Evolutionary conservation across 148 eudicot species (phyloP).

Genomic region (Silene conica): DNA sequence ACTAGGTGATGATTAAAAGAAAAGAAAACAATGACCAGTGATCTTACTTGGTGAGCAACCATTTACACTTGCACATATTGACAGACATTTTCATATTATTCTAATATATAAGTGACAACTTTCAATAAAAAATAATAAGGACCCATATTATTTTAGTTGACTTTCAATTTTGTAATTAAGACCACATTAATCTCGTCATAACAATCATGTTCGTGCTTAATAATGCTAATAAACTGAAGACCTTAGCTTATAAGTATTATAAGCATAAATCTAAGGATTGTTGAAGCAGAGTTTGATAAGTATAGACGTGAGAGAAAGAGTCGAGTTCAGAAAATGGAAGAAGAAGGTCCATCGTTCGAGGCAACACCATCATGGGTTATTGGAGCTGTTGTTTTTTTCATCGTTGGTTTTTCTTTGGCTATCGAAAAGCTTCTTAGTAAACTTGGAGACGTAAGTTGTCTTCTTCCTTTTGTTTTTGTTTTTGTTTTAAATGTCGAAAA

Average conservation of each 20-base stretch:
- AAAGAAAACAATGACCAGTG: not conserved
- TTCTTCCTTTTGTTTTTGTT: not conserved
- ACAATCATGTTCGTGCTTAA: not conserved
- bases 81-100: not conserved
- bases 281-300: not conserved
- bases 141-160: not conserved
- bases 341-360: constrained; percentile 26
- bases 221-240: not conserved
- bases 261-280: not conserved
- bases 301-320: not conserved
- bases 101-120: not conserved
- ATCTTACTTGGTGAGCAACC: not conserved
- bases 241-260: too few relatives aligned
- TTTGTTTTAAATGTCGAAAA: not conserved
- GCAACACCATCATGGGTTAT: constrained; percentile 33
- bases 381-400: constrained; percentile 24
- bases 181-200: not conserved
- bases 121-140: too few relatives aligned
- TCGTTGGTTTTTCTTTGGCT: constrained; percentile 23
- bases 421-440: constrained; percentile 24
- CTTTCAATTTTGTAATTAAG: not conserved
- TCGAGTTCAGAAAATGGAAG: constrained; percentile 19
- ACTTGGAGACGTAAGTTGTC: constrained; percentile 21
- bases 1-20: too few relatives aligned
- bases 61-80: not conserved